These are phyloP conservation scores for Coffea humblotiana DNA, from an alignment of 305 asterid genomes.

Conservation along the genomic window DNA sequence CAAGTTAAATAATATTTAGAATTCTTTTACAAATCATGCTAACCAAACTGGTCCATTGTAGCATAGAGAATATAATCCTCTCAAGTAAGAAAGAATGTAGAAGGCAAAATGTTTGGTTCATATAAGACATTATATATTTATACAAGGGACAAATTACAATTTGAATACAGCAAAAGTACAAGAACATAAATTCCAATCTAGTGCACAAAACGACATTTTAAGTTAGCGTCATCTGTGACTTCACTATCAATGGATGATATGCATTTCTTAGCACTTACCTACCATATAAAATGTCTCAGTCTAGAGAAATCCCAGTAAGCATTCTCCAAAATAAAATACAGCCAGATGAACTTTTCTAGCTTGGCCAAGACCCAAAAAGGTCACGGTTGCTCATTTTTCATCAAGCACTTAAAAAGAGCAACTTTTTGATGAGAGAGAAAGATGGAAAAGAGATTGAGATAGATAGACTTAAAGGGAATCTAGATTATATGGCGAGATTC, in stretches of 20 bases:
- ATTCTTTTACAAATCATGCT: too few species aligned
- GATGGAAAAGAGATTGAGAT: slow-evolving; percentile 17
- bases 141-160: not conserved
- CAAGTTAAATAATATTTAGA: too few species aligned
- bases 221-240: not conserved
- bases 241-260: slow-evolving; percentile 7
- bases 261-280: slow-evolving; percentile 30
- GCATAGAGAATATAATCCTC: too few species aligned
- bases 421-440: slow-evolving; percentile 30
- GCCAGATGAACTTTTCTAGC: slow-evolving; percentile 17
- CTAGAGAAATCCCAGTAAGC: slow-evolving; percentile 37
- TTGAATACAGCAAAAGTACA: not conserved
- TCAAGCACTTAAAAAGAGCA: slow-evolving; percentile 52
- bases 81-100: too few species aligned
- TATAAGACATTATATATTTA: too few species aligned
- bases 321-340: slow-evolving; percentile 21
- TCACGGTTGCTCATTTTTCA: slow-evolving; percentile 32
- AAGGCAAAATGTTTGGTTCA: too few species aligned
- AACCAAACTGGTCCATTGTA: too few species aligned
- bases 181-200: not conserved
- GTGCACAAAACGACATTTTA: slow-evolving; percentile 2
- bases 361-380: slow-evolving; percentile 36
- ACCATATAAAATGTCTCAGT: slow-evolving; percentile 42
- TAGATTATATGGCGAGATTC: slow-evolving; percentile 37
- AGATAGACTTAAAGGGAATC: slow-evolving; percentile 42